phyloP scores from a whole-genome alignment of 1,284 basidiomycete genomes.

The Marasmius sp. region DNA sequence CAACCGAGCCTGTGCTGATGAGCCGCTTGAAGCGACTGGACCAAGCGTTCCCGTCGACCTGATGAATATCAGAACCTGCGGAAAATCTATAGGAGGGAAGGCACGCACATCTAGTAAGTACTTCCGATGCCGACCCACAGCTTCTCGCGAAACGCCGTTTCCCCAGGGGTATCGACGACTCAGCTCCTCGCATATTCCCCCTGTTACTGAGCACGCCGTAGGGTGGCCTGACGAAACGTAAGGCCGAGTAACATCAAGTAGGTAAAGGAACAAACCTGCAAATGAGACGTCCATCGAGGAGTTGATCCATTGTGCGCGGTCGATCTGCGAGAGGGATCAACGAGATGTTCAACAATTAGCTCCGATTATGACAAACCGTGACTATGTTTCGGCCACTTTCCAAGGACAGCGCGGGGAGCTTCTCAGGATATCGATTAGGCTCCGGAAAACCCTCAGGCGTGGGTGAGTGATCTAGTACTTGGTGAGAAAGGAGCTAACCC shows the following conservation, averaged over 20 bases:
- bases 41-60: slow-evolving; percentile 72
- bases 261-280: background rate
- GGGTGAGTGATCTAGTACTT: slow-evolving; percentile 14
- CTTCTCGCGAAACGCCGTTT: background rate
- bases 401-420: background rate
- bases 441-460: background rate
- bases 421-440: too few species aligned
- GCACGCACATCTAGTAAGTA: slow-evolving; percentile 11
- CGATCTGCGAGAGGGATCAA: background rate
- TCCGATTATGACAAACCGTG: background rate
- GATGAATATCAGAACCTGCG: background rate
- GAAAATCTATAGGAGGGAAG: background rate
- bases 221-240: slow-evolving; percentile 18
- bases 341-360: background rate
- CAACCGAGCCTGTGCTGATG: slow-evolving; percentile 58
- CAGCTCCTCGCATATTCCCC: slow-evolving; percentile 27
- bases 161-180: background rate
- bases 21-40: slow-evolving; percentile 67
- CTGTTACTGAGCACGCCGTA: slow-evolving; percentile 42
- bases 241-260: background rate
- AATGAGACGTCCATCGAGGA: background rate
- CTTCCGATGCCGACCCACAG: slow-evolving; percentile 51
- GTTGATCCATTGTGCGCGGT: background rate
- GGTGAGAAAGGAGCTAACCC: slow-evolving; percentile 11
- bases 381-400: background rate